Conservation (phyloP, 768 basidiomycete genomes). For the Mycena belliarum region DNA sequence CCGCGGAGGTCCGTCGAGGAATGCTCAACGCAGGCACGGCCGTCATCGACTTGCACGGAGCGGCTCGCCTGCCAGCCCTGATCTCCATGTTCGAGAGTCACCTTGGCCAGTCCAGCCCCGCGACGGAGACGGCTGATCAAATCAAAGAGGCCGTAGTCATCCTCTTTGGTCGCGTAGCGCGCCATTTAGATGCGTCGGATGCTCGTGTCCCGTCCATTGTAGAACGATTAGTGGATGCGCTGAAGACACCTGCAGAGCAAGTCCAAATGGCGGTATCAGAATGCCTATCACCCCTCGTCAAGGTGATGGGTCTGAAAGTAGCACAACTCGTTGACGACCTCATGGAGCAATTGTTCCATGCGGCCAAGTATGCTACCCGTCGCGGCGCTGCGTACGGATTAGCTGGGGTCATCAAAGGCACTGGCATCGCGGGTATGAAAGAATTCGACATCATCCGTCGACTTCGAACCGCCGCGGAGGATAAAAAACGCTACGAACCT, state of each 20-base stretch:
- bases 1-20: constrained; percentile 74
- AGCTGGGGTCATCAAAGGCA: constrained; percentile 90
- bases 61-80: constrained; percentile 65
- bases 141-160: constrained; percentile 96
- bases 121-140: constrained; percentile 76
- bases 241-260: constrained; percentile 93
- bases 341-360: constrained; percentile 73
- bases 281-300: constrained; percentile 86
- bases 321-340: constrained; percentile 72
- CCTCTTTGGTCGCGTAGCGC: constrained; percentile 88
- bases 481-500: constrained; percentile 85
- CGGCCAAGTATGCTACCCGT: constrained; percentile 87
- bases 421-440: constrained; percentile 83
- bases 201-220: constrained; percentile 79
- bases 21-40: constrained; percentile 87
- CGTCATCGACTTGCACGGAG: constrained; percentile 83
- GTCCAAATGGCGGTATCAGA: constrained; percentile 97
- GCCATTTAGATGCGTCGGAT: constrained; percentile 81
- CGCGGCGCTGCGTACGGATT: constrained; percentile 97
- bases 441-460: constrained; percentile 77
- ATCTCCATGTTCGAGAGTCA: constrained; percentile 82
- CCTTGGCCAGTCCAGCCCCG: constrained; percentile 54
- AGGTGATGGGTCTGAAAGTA: constrained; percentile 61
- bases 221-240: constrained; percentile 80
- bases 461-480: constrained; percentile 75